phyloP scores from a whole-genome alignment of 1,284 basidiomycete species.

The Testicularia cyperi region DNA sequence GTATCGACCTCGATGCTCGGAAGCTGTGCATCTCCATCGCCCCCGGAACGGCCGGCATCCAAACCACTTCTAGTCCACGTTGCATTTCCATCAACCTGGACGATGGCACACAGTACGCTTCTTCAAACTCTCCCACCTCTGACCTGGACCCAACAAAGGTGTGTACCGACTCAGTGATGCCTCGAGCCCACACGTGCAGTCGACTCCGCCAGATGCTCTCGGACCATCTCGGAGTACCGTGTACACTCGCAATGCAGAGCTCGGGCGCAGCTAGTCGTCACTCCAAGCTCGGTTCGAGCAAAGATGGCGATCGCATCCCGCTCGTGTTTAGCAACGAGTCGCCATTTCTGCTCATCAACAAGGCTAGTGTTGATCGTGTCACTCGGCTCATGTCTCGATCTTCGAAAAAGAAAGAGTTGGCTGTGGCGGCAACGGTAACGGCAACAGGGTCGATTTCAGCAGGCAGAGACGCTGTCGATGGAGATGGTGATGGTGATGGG shows the following conservation, averaged over 20 bases:
- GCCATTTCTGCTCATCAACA: conserved; percentile 44
- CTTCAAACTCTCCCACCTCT: too few relatives aligned
- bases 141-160: conserved; percentile 7
- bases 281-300: conserved; percentile 16
- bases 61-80: too few relatives aligned
- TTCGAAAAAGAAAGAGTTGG: too few relatives aligned
- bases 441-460: too few relatives aligned
- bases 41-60: neutral
- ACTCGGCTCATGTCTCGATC: conserved; percentile 20
- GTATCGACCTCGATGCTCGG: conserved; percentile 10
- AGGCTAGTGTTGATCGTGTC: conserved; percentile 24
- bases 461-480: too few relatives aligned
- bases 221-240: conserved; percentile 24
- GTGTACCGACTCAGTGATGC: conserved; percentile 16
- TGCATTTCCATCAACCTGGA: conserved; percentile 5
- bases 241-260: conserved; percentile 31
- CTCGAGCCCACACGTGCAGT: conserved; percentile 13
- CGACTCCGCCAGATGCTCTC: conserved; percentile 17
- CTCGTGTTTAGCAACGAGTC: conserved; percentile 46
- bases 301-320: conserved; percentile 22
- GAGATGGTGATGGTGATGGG: neutral
- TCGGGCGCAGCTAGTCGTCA: conserved; percentile 12
- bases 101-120: conserved; percentile 17
- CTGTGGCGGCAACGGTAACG: too few relatives aligned
- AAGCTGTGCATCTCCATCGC: conserved; percentile 13